Percentiles rank a stretch among this genome's conserved stretches.
These are phyloP conservation scores for Vigna angularis DNA, from an alignment of 306 rosid genomes.

Conservation along the genomic window DNA sequence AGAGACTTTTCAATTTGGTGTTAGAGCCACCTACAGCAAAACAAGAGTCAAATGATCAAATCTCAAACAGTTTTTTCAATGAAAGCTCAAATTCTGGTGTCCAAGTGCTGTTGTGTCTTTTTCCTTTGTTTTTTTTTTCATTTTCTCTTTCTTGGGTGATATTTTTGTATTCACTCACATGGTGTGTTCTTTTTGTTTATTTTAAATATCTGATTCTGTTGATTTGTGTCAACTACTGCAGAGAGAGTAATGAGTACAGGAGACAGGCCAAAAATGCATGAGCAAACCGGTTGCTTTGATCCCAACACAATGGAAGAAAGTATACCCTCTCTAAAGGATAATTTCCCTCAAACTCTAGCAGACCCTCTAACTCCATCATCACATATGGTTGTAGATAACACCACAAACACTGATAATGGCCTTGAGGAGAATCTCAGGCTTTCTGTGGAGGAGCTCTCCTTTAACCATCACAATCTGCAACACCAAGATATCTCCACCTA, in stretches of 20 bases:
- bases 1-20: conserved; percentile 9
- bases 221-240: conserved; percentile 45
- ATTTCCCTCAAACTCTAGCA: conserved; percentile 35
- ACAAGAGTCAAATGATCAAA: conserved; percentile 45
- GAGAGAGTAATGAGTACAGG: conserved; percentile 41
- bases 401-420: conserved; percentile 35
- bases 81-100: conserved; percentile 29
- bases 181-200: conserved; percentile 37
- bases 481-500: conserved; percentile 40
- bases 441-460: conserved; percentile 63
- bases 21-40: conserved; percentile 42
- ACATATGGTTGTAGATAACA: conserved; percentile 36
- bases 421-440: conserved; percentile 60
- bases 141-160: background rate
- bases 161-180: conserved; percentile 48
- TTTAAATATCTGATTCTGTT: conserved; percentile 38
- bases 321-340: conserved; percentile 32
- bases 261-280: conserved; percentile 55
- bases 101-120: conserved; percentile 4
- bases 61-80: conserved; percentile 33
- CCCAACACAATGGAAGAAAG: conserved; percentile 60
- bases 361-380: conserved; percentile 40
- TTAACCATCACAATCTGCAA: conserved; percentile 53
- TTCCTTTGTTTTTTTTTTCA: background rate
- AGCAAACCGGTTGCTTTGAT: conserved; percentile 66